phyloP scores from a whole-genome alignment of 495 filamentous ascomycete species.

The Opeltia flavorubescens region DNA sequence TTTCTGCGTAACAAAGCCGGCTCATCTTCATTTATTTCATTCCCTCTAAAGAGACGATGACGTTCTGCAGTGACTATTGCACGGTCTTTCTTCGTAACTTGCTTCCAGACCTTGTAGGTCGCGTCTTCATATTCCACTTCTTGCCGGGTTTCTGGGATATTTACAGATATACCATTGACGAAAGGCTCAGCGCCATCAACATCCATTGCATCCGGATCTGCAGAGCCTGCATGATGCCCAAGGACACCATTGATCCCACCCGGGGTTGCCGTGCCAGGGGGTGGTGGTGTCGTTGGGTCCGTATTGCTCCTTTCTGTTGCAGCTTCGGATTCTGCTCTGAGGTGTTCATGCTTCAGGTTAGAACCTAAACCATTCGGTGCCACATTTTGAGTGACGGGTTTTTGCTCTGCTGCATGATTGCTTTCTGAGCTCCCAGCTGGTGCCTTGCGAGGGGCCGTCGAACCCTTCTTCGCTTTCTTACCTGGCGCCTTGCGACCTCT shows the following conservation, averaged over 20 bases:
- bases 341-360: constrained; percentile 29
- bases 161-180: constrained; percentile 40
- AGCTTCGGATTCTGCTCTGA: constrained; percentile 49
- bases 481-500: constrained; percentile 80
- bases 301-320: constrained; percentile 49
- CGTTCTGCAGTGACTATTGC: constrained; percentile 68
- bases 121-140: constrained; percentile 60
- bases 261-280: constrained; percentile 65
- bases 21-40: constrained; percentile 74
- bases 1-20: constrained; percentile 71
- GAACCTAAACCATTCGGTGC: constrained; percentile 35
- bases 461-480: constrained; percentile 65
- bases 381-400: constrained; percentile 25
- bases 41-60: constrained; percentile 69
- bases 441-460: constrained; percentile 52
- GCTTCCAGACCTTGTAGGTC: constrained; percentile 96
- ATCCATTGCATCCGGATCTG: constrained; percentile 70
- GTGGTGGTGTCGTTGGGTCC: constrained; percentile 75
- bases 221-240: constrained; percentile 37
- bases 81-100: constrained; percentile 91
- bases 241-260: constrained; percentile 54
- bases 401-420: constrained; percentile 42
- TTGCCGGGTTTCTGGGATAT: constrained; percentile 19
- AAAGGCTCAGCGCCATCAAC: constrained; percentile 51
- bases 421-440: constrained; percentile 48